Evolutionary conservation across 768 basidiomycete genomes (phyloP).

Genomic region (Tulasnella sp.): DNA sequence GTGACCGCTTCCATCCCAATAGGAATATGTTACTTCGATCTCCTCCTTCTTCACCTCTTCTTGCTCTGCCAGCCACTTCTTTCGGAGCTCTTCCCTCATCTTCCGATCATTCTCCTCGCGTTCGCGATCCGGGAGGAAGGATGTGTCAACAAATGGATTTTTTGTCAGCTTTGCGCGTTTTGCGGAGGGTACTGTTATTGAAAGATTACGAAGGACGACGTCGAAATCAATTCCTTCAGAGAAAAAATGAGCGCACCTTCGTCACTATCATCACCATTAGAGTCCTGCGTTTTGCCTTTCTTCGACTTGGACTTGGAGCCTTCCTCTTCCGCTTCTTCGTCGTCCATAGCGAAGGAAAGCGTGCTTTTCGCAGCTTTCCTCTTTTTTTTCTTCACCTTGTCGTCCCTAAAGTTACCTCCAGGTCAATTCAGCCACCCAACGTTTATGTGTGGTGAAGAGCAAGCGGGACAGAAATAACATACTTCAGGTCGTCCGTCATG

Average conservation of each 20-base stretch:
- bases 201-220: not conserved
- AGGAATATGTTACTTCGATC: conserved; percentile 91
- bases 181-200: conserved; percentile 33
- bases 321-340: conserved; percentile 44
- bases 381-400: conserved; percentile 56
- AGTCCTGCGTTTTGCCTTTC: conserved; percentile 17
- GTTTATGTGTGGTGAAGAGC: not conserved
- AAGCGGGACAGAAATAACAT: conserved; percentile 33
- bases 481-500: conserved; percentile 74
- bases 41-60: conserved; percentile 56
- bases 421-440: conserved; percentile 5
- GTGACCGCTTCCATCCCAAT: conserved; percentile 98
- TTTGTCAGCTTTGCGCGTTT: conserved; percentile 81
- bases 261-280: conserved; percentile 16
- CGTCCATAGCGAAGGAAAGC: conserved; percentile 84
- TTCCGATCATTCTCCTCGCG: conserved; percentile 86
- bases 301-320: conserved; percentile 17
- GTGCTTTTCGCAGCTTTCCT: conserved; percentile 85
- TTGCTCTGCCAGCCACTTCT: conserved; percentile 75
- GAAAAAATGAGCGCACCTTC: not conserved
- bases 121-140: conserved; percentile 95
- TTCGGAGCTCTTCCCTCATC: conserved; percentile 76
- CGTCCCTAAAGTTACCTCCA: conserved; percentile 18
- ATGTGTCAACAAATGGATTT: conserved; percentile 94
- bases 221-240: not conserved